A percentile compares a stretch with the other conserved stretches of the same genome.
Evolutionary conservation across 441 rosid species (phyloP).

Genomic region (Dalechampia spathulata): DNA sequence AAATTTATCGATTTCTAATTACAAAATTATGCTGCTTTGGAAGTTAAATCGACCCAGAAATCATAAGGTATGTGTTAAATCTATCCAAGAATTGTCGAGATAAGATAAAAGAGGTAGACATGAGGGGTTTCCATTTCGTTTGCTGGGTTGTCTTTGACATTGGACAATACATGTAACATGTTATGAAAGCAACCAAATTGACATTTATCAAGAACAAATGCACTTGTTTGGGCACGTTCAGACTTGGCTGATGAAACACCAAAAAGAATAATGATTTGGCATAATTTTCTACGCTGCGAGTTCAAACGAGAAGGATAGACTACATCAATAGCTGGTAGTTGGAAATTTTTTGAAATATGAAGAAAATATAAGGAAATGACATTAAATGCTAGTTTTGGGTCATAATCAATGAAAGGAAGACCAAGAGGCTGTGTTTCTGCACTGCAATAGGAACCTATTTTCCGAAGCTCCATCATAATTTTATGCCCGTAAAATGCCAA

Average conservation of each 20-base stretch:
- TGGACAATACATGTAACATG: conserved; percentile 4
- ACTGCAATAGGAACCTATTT: neutral
- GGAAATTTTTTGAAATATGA: neutral
- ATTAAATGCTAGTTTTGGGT: neutral
- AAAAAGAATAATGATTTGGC: too few species aligned
- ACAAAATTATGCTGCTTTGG: too few species aligned
- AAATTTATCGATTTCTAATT: too few species aligned
- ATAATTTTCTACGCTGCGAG: too few species aligned
- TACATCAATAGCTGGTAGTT: neutral
- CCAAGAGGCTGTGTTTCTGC: conserved; percentile 4
- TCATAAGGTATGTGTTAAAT: too few species aligned
- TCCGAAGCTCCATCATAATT: conserved; percentile 3
- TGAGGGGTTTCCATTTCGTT: neutral
- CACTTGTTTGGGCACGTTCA: too few species aligned
- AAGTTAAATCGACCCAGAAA: too few species aligned
- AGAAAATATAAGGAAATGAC: neutral
- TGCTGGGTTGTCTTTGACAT: neutral
- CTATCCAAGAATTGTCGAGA: too few species aligned
- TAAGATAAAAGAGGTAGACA: neutral
- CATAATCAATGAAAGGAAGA: conserved; percentile 18
- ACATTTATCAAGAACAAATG: too few species aligned
- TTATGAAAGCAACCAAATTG: neutral
- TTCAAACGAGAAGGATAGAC: neutral
- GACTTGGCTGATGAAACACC: too few species aligned
- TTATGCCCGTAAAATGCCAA: too few species aligned